These are phyloP conservation scores for Kodamaea ohmeri DNA, from an alignment of 1,139 yeast species.

Conservation along the genomic window DNA sequence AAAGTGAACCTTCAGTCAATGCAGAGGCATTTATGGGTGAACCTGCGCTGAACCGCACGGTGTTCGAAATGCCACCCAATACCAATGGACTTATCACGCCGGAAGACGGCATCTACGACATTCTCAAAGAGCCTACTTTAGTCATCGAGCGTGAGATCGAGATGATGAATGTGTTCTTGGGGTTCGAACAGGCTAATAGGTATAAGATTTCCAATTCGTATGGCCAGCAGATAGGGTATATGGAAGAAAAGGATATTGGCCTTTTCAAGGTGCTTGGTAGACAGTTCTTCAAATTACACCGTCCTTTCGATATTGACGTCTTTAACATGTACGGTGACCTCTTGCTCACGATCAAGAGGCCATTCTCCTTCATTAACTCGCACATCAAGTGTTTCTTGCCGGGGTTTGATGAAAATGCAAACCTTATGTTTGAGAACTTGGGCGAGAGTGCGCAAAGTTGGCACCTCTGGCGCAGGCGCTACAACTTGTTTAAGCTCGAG, in stretches of 20 bases:
- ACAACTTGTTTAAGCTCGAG: slow-evolving; percentile 65
- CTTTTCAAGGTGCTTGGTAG: slow-evolving; percentile 66
- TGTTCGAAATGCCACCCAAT: slow-evolving; percentile 37
- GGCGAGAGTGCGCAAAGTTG: slow-evolving; percentile 91
- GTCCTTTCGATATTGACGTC: slow-evolving; percentile 84
- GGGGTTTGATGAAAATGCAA: slow-evolving; percentile 36
- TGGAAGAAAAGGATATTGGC: slow-evolving; percentile 79
- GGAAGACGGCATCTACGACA: slow-evolving; percentile 53
- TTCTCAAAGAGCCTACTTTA: slow-evolving; percentile 74
- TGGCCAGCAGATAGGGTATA: slow-evolving; percentile 76
- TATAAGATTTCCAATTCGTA: slow-evolving; percentile 70
- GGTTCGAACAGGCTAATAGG: slow-evolving; percentile 87
- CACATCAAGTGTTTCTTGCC: slow-evolving; percentile 77
- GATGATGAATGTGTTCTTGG: slow-evolving; percentile 78
- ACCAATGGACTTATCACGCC: slow-evolving; percentile 49
- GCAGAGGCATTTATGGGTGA: slow-evolving; percentile 17
- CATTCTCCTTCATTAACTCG: slow-evolving; percentile 85
- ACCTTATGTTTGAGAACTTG: slow-evolving; percentile 47
- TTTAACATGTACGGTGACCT: slow-evolving; percentile 69
- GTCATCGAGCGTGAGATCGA: slow-evolving; percentile 87
- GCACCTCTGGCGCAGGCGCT: slow-evolving; percentile 90
- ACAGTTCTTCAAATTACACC: slow-evolving; percentile 76
- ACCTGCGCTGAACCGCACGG: slow-evolving; percentile 29
- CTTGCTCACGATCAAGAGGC: slow-evolving; percentile 69
- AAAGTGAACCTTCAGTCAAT: slow-evolving; percentile 28